Percentiles rank a stretch among this genome's conserved stretches.
phyloP scores from a whole-genome alignment of 2,329 filamentous ascomycete genomes.

The Ophiostoma sp. region DNA sequence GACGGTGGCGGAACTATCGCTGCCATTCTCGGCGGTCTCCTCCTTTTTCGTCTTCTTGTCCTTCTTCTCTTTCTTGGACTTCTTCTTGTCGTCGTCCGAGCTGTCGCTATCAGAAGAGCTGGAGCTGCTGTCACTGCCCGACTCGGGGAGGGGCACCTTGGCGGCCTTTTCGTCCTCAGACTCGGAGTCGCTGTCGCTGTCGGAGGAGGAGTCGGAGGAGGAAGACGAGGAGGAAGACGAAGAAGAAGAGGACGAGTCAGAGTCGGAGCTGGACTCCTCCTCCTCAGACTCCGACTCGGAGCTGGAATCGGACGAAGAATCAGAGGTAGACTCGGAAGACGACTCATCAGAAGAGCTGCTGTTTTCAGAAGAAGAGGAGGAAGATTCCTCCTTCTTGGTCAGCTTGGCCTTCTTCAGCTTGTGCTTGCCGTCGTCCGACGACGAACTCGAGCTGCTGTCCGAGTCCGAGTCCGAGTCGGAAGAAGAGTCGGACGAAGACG shows the following conservation, averaged over 20 bases:
- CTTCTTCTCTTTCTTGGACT: slow-evolving; percentile 23
- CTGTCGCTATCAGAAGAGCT: slow-evolving; percentile 20
- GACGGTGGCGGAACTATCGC: slow-evolving; percentile 50
- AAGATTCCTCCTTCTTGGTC: slow-evolving; percentile 23
- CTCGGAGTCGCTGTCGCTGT: slow-evolving; percentile 24
- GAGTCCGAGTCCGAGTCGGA: slow-evolving; percentile 32
- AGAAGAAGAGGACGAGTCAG: slow-evolving; percentile 29
- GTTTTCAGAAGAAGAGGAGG: slow-evolving; percentile 16
- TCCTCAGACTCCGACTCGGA: slow-evolving; percentile 1
- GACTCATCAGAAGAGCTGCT: slow-evolving; percentile 36
- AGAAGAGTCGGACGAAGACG: slow-evolving; percentile 37
- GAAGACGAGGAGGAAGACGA: slow-evolving; percentile 17
- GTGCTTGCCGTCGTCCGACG: slow-evolving; percentile 27
- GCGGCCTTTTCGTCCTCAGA: slow-evolving; percentile 34
- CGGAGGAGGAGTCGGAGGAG: slow-evolving; percentile 36
- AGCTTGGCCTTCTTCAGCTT: slow-evolving; percentile 32
- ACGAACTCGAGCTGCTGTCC: slow-evolving; percentile 19
- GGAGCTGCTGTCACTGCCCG: slow-evolving; percentile 32
- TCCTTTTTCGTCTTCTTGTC: slow-evolving; percentile 24
- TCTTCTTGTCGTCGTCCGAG: slow-evolving; percentile 18
- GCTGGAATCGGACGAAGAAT: slow-evolving; percentile 29
- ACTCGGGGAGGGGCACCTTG: slow-evolving; percentile 39
- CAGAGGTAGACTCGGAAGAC: slow-evolving; percentile 29
- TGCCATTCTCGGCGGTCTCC: slow-evolving; percentile 31
- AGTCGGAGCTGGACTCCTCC: not conserved